phyloP scores from a whole-genome alignment of 495 filamentous ascomycete genomes.

The Ramalina peruviana region DNA sequence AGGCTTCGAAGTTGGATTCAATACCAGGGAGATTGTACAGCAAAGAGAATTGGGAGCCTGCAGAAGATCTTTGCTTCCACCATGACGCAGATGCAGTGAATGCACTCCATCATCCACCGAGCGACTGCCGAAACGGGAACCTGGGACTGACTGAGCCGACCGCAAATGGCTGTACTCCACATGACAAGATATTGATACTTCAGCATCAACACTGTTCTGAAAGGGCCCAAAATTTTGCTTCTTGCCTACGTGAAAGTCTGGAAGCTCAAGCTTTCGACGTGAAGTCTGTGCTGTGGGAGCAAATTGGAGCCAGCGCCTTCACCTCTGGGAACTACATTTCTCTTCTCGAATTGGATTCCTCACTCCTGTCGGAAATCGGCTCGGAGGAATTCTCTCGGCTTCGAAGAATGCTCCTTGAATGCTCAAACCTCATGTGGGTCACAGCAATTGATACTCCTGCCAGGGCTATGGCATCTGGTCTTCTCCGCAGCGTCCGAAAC shows the following conservation, averaged over 20 bases:
- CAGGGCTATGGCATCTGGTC: background rate
- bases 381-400: background rate
- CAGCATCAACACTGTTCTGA: too few relatives aligned
- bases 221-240: too few relatives aligned
- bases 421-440: constrained; percentile 27
- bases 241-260: too few relatives aligned
- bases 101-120: background rate
- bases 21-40: constrained; percentile 2
- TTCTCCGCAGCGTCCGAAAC: constrained; percentile 7
- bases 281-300: too few relatives aligned
- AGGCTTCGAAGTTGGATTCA: background rate
- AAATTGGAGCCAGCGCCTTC: too few relatives aligned
- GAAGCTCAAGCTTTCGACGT: too few relatives aligned
- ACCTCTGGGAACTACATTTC: too few relatives aligned
- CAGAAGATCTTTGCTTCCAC: background rate
- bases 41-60: constrained; percentile 3
- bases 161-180: too few relatives aligned
- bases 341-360: too few relatives aligned
- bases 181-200: too few relatives aligned
- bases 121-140: background rate
- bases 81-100: background rate
- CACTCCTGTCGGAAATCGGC: too few relatives aligned
- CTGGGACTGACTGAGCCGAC: too few relatives aligned
- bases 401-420: constrained; percentile 19
- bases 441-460: constrained; percentile 17